Evolutionary conservation across 2,329 filamentous ascomycete species (phyloP).

Genomic region (Phyllachora maydis): DNA sequence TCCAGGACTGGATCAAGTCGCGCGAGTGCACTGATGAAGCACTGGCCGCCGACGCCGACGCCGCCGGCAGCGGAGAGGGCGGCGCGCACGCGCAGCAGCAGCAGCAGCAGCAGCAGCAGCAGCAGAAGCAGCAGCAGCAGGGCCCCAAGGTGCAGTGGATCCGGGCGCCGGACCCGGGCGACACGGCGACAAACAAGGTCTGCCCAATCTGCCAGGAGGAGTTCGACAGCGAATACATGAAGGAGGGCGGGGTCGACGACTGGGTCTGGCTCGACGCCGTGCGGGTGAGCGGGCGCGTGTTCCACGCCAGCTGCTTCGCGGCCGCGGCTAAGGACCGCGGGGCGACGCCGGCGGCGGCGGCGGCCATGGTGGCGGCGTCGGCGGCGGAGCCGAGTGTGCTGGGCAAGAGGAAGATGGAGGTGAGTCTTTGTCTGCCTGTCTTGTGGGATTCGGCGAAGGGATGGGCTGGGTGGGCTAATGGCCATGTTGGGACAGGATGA

Average conservation of each 20-base stretch:
- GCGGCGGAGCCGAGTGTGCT: conserved; percentile 47
- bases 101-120: conserved; percentile 11
- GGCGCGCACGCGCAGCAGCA: conserved; percentile 9
- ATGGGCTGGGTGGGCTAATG: neutral
- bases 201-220: conserved; percentile 93
- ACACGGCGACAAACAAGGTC: conserved; percentile 48
- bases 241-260: conserved; percentile 79
- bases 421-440: conserved; percentile 15
- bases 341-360: conserved; percentile 1
- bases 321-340: conserved; percentile 54
- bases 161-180: conserved; percentile 69
- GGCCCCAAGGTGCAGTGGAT: conserved; percentile 46
- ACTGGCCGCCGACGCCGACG: conserved; percentile 10
- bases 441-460: neutral
- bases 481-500: conserved; percentile 4
- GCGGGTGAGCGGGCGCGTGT: conserved; percentile 58
- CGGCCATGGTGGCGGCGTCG: conserved; percentile 15
- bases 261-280: conserved; percentile 92
- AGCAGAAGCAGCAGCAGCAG: conserved; percentile 19
- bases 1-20: conserved; percentile 74
- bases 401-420: conserved; percentile 59
- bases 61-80: conserved; percentile 14
- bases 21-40: too few relatives aligned
- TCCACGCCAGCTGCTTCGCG: conserved; percentile 74
- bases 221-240: conserved; percentile 81